Evolutionary conservation across 2,329 filamentous ascomycete genomes (phyloP), one percentile per base, ranked within the genome.

Genomic region (Nigrospora osmanthi): DNA sequence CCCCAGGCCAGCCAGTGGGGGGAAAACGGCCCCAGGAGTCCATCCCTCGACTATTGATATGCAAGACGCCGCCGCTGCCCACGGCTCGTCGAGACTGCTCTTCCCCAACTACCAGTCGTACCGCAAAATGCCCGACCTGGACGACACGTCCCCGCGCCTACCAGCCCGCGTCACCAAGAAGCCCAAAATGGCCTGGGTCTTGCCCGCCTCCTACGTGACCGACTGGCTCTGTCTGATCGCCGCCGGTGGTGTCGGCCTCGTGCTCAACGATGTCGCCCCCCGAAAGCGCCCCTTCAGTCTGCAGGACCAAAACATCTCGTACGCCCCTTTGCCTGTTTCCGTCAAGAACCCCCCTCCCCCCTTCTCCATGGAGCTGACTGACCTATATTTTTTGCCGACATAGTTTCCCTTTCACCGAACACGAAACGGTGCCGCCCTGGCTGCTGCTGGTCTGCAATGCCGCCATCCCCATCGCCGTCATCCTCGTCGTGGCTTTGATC

Each of bases 271-370:
- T 38, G 66, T 82, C 42, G 69, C 72, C 1, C 85, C 86, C 0
- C 86, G 82, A 56, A 79, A 80, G 54, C 74, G 82, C 33, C 81
- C 83, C 0, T 91, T 93, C 62, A 82, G 79, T 32, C 74, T 88
- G 7, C 70, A 80, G 51, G 83, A 96, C 57, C 79, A 83, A 17
- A 77, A 79, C 49, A 95, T 96, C 57, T 86, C 87, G 76, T 80
- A 63, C 47, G 74, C 23, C 23, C 23, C 23, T 28, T 28, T 28
- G 23, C 9, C 9, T n/a, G n/a, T n/a, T n/a, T n/a, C 23, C 23
- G 6, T n/a, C n/a, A n/a, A n/a, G 9, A 28, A 28, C 23, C 23
- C 23, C 23, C 11, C 11, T 16, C 38, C 40, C 23, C 11, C 16
- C 31, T 33, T 37, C 36, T 34, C 30, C 12, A 9, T 11, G 14